phyloP scores from a whole-genome alignment of 1,284 basidiomycete genomes.

The Ceratobasidium sp. region DNA sequence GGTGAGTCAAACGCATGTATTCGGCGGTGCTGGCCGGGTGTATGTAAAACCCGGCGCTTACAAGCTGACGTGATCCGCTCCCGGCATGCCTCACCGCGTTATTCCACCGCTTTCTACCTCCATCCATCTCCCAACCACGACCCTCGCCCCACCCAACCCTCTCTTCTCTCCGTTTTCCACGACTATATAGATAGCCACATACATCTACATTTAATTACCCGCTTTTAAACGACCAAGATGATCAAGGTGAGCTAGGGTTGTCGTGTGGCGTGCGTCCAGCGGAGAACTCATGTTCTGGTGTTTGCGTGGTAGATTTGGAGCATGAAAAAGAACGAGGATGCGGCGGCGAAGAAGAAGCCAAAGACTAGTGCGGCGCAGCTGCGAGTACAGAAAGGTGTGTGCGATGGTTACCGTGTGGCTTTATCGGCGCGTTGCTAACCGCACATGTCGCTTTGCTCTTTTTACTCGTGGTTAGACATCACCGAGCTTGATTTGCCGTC shows the following conservation, averaged over 20 bases:
- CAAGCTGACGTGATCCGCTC: background rate
- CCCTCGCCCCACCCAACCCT: background rate
- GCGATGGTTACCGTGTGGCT: background rate
- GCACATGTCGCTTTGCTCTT: background rate
- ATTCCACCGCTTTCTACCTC: constrained; percentile 25
- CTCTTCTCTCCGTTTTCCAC: background rate
- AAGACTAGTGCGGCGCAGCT: constrained; percentile 98
- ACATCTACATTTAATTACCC: constrained; percentile 2
- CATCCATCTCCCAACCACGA: constrained; percentile 17
- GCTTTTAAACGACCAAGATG: constrained; percentile 53
- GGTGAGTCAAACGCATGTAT: too few species aligned
- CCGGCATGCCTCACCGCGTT: background rate
- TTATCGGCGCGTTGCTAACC: background rate
- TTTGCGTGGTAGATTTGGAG: constrained; percentile 84
- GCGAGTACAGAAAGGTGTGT: constrained; percentile 95
- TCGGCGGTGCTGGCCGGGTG: too few species aligned
- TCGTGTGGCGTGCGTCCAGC: constrained; percentile 42
- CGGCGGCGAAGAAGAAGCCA: constrained; percentile 93
- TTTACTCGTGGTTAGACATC: constrained; percentile 71
- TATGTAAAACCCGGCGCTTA: background rate
- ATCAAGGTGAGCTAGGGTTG: constrained; percentile 60
- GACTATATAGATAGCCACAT: background rate
- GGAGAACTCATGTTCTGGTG: constrained; percentile 1
- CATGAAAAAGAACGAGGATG: constrained; percentile 97
- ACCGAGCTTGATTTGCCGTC: constrained; percentile 96